Evolutionary conservation across 1,139 yeast genomes (phyloP).

Genomic region (Suzukiozyma palmioleophila): DNA sequence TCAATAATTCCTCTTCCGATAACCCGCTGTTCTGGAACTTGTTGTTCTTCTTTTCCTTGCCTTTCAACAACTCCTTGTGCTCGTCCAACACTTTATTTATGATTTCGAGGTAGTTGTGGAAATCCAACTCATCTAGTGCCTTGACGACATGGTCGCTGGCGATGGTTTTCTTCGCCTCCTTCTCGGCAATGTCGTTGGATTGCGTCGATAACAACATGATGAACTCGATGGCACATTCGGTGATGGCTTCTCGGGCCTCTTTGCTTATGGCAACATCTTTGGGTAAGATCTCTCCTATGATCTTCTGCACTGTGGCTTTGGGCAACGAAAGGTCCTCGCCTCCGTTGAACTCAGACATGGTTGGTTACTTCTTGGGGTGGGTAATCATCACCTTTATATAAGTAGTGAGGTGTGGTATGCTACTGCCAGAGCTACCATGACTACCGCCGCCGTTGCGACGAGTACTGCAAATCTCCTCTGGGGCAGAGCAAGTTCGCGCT

Average conservation of each 20-base stretch:
- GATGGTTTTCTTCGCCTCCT: slow-evolving; percentile 92
- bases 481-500: too few species aligned
- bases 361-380: too few species aligned
- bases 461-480: too few species aligned
- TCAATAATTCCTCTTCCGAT: slow-evolving; percentile 84
- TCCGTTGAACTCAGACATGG: slow-evolving; percentile 38
- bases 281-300: slow-evolving; percentile 85
- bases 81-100: slow-evolving; percentile 78
- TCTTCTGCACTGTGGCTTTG: slow-evolving; percentile 91
- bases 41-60: slow-evolving; percentile 88
- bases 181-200: slow-evolving; percentile 94
- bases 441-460: too few species aligned
- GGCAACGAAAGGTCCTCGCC: slow-evolving; percentile 46
- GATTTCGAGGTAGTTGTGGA: slow-evolving; percentile 76
- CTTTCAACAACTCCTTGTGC: slow-evolving; percentile 81
- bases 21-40: slow-evolving; percentile 92
- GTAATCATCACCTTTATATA: too few species aligned
- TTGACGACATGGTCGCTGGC: slow-evolving; percentile 94
- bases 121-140: slow-evolving; percentile 86
- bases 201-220: slow-evolving; percentile 92
- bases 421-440: too few species aligned
- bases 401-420: too few species aligned
- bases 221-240: slow-evolving; percentile 94
- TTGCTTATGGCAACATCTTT: slow-evolving; percentile 82
- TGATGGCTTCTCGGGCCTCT: slow-evolving; percentile 92